phyloP scores from a whole-genome alignment of 2,329 filamentous ascomycete genomes.

The Ophiocordyceps robertsii region DNA sequence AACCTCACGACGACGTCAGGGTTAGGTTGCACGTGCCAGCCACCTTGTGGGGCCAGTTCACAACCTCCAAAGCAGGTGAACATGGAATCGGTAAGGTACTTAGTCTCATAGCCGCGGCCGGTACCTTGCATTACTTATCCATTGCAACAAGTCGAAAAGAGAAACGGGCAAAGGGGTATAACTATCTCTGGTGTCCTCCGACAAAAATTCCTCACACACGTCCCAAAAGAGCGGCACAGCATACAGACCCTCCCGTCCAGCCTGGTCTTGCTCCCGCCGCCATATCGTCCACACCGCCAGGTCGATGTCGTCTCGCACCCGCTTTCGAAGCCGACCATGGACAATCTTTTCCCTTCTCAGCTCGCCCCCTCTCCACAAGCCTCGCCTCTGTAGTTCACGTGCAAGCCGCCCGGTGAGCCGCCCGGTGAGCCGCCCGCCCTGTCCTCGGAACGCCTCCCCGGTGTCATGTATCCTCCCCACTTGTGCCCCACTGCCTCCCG shows the following conservation, averaged over 20 bases:
- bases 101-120: no score
- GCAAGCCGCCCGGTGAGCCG: no score
- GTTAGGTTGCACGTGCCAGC: no score
- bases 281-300: background rate
- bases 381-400: background rate
- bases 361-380: background rate
- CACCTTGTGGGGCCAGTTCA: no score
- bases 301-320: background rate
- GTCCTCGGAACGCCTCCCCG: background rate
- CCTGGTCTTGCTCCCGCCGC: no score
- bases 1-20: no score
- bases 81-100: no score
- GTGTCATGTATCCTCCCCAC: background rate
- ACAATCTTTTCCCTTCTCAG: background rate
- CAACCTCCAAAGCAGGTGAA: no score
- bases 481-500: background rate
- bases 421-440: background rate
- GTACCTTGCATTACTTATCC: no score
- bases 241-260: background rate
- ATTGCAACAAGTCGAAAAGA: background rate
- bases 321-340: background rate
- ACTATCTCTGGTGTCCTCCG: constrained; percentile 1
- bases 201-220: background rate
- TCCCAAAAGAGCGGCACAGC: background rate
- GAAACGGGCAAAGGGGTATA: constrained; percentile 2